A percentile compares a stretch with the other conserved stretches of the same genome.
Evolutionary conservation across 2,329 filamentous ascomycete genomes (phyloP).

Genomic region (Drechslerella dactyloides): DNA sequence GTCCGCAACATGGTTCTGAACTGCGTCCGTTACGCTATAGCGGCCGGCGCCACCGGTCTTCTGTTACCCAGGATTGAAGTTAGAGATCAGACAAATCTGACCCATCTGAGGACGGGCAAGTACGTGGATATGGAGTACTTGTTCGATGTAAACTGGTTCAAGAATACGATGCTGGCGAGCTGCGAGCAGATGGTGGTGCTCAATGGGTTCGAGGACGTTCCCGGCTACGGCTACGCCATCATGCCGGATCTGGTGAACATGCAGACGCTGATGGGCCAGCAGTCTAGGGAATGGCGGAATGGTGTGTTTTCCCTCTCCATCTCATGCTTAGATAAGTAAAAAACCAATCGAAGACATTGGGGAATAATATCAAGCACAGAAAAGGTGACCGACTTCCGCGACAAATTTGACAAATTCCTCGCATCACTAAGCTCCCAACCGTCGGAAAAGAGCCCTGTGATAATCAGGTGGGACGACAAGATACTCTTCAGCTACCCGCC

Average conservation of each 20-base stretch:
- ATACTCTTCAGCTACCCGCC: constrained; percentile 29
- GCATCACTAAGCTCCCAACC: constrained; percentile 9
- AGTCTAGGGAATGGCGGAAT: constrained; percentile 29
- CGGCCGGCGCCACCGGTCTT: constrained; percentile 61
- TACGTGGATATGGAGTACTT: constrained; percentile 61
- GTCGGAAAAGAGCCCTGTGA: constrained; percentile 1
- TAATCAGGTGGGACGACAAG: constrained; percentile 21
- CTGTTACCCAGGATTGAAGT: constrained; percentile 61
- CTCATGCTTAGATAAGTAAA: too few species aligned
- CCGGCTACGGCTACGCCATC: constrained; percentile 56
- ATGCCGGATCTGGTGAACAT: constrained; percentile 60
- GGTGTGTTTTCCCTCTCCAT: too few species aligned
- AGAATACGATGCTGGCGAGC: constrained; percentile 56
- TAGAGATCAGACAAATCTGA: constrained; percentile 59
- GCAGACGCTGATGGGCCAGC: constrained; percentile 58
- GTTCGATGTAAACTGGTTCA: constrained; percentile 61
- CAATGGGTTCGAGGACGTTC: constrained; percentile 58
- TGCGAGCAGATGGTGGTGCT: constrained; percentile 62
- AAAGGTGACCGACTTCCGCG: constrained; percentile 17
- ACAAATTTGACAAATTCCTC: constrained; percentile 8
- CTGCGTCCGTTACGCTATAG: constrained; percentile 63
- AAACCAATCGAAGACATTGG: too few species aligned
- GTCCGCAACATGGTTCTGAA: constrained; percentile 64
- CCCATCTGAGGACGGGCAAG: constrained; percentile 59
- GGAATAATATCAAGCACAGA: not conserved